Evolutionary conservation across 192 early-diverging fungal genomes (phyloP), one percentile per base, ranked within the genome.

Genomic region (Chytriomyces sp.): DNA sequence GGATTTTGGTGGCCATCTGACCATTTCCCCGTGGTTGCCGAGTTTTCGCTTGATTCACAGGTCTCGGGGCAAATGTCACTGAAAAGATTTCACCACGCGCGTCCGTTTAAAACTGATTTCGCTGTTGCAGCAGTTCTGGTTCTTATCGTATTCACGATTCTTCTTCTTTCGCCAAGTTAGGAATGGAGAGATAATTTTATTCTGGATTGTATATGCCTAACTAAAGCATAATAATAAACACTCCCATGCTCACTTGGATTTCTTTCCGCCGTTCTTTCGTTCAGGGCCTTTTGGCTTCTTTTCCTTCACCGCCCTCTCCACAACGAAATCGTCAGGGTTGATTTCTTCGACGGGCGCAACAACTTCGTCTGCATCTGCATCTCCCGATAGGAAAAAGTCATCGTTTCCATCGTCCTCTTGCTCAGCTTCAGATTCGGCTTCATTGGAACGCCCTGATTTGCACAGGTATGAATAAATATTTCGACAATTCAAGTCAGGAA

Each of bases 371-470:
- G 1, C 69, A 7, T 18, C 69, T 6, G 35, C 35, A 35, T 53
- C 69, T 28, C 24, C 46, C 20, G 50, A 23, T 24, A 80, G 50
- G 79, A 81, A 81, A 57, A 79, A 79, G 46, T 78, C 80, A 46
- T 78, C 75, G 35, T 35, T 35, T 23, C 26, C 80, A 45, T 50
- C 68, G 11, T 72, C 68, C 16, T 71, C 61, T 13, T 80, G 16
- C 45, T 69, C 57, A 9, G 20, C 18, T 13, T 61, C 45, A 24
- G n/a, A 47, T 28, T 8, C 43, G 4, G 35, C 53, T 16, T 67
- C 50, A 50, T 70, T 60, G 5, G 57, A 18, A 60, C 23, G 11
- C 26, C 63, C 16, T 10, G 11, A 68, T 1, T 1, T 2, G 43
- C 67, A 68, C 18, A 20, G 7, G 62, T 26, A 23, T 64, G 23